Evolutionary conservation across 768 basidiomycete genomes (phyloP).

Genomic region (Psilocybe azurescens): DNA sequence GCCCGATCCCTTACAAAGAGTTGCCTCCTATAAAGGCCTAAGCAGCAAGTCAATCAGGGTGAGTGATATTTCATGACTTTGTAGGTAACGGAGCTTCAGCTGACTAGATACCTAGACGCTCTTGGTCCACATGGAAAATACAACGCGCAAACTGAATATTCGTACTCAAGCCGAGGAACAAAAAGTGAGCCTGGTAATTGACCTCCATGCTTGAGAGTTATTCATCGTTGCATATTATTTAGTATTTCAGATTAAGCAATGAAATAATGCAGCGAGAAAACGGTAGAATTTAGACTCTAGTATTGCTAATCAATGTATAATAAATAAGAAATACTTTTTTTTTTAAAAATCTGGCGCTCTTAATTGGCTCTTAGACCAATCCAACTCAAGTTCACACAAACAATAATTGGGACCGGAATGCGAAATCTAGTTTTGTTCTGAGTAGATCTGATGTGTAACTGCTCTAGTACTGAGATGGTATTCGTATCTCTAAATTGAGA

Average conservation of each 20-base stretch:
- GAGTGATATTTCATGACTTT: constrained; percentile 19
- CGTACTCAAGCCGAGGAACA: constrained; percentile 60
- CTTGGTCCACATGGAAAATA: constrained; percentile 72
- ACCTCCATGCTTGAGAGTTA: neutral
- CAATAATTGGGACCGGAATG: no score
- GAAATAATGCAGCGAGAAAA: neutral
- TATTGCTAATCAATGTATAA: no score
- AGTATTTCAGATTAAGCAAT: neutral
- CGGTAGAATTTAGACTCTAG: neutral
- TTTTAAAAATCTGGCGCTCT: no score
- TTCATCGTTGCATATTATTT: neutral
- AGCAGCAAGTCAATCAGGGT: constrained; percentile 71
- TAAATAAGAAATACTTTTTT: no score
- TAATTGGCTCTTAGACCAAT: no score
- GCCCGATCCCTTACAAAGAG: constrained; percentile 55
- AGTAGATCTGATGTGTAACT: no score
- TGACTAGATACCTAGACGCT: constrained; percentile 50
- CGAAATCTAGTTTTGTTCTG: no score
- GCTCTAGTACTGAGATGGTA: no score
- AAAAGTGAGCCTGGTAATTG: constrained; percentile 38
- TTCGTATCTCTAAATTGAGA: no score
- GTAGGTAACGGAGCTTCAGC: neutral
- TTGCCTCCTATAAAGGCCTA: constrained; percentile 56
- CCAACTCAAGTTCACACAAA: no score
- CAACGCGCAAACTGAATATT: constrained; percentile 52